Conservation (phyloP, 164 flowering plant species). For the Piper betle region DNA sequence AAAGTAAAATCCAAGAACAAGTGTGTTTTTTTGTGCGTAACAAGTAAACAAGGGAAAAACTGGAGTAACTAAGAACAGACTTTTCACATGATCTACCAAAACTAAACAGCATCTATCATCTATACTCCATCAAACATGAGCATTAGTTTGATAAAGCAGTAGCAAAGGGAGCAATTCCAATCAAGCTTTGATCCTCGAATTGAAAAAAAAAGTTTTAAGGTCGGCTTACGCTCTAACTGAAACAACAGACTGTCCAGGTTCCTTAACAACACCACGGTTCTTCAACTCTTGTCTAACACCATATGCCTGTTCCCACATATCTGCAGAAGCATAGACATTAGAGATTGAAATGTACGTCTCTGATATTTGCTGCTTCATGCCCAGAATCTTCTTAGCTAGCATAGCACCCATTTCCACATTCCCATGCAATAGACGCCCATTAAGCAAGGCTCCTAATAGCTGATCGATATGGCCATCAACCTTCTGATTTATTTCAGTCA, state of each 20-base stretch:
- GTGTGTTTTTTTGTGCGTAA: too few species aligned
- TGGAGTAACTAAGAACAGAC: too few species aligned
- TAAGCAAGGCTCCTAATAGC: conserved; percentile 22
- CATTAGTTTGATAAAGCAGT: too few species aligned
- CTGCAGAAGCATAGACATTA: conserved; percentile 27
- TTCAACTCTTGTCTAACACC: conserved; percentile 18
- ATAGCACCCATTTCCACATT: conserved; percentile 24
- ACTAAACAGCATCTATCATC: too few species aligned
- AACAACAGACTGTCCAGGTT: not conserved
- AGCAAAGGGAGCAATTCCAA: too few species aligned
- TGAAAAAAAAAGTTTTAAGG: too few species aligned
- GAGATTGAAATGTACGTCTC: conserved; percentile 19
- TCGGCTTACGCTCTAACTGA: not conserved
- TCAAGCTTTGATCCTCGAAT: too few species aligned
- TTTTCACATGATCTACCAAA: too few species aligned
- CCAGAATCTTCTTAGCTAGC: conserved; percentile 22
- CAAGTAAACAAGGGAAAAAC: too few species aligned
- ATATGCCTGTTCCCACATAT: conserved; percentile 28
- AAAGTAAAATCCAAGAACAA: too few species aligned
- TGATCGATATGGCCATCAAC: conserved; percentile 4
- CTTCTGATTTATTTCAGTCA: not conserved
- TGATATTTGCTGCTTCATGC: conserved; percentile 17
- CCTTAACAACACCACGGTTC: not conserved
- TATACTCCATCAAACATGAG: too few species aligned
- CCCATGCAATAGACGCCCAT: conserved; percentile 29